Base-by-base conservation (phyloP, 495 filamentous ascomycete species). In the Tuber indicum region DNA sequence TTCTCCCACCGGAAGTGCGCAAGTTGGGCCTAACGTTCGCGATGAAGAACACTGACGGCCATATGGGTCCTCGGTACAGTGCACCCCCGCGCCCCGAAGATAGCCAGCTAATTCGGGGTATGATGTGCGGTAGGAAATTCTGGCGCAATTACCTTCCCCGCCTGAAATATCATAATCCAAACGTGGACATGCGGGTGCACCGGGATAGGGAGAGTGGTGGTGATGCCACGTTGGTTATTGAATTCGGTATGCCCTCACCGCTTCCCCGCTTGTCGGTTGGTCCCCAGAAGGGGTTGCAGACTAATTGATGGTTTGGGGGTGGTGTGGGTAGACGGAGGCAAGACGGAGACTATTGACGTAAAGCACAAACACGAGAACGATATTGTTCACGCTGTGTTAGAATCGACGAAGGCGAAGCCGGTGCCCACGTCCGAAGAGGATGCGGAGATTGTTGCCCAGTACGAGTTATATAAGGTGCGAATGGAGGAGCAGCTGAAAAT, bases 141-240 rank as follows among this genome's bases (percentile, higher is more conserved):
- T 97, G 93, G 94, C 90, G 89, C 72, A 85, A 89, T 52, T 91
- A 89, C 81, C 90, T 99, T 46, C 92, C 92, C 2, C 89, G 93
- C 78, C 87, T 99, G 41, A 97, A 99, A 87, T 98, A 91, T 87
- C 92, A 96, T 87, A 99, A 99, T 84, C 96, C 96, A 0, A 86
- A 89, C 12, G 84, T 98, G 23, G 88, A 89, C 23, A 95, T 98
- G 90, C 91, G 92, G 49, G 90, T 98, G 74, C 89, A 89, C 81
- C 91, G 93, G 72, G 90, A 87, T 36, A 69, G 76, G 32, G 86
- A 91, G 41, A 85, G 89, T 72, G 84, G 81, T 72, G 89, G 86
- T 52, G 90, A 88, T 2, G 90, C 94, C 8, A 89, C 85, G 2
- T 86, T 98, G 85, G 92, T 90, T 76, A 86, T 99, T 74, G 93